Evolutionary conservation across 768 basidiomycete genomes (phyloP).

Genomic region (Pleurotus platypus): DNA sequence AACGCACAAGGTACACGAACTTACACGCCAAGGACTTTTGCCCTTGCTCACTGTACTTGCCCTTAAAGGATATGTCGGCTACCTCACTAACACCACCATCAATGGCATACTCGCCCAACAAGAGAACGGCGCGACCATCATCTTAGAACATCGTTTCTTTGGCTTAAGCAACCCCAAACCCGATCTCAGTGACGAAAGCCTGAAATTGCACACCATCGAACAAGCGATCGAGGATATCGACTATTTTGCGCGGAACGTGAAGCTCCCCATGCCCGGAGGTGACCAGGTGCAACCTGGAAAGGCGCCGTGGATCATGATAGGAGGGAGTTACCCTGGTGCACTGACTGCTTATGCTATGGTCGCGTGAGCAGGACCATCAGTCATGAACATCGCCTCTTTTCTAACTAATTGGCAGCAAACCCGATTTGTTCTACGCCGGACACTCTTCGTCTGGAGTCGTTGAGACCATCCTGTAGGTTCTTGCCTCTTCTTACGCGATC

Average conservation of each 20-base stretch:
- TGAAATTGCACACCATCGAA: slow-evolving; percentile 60
- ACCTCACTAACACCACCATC: slow-evolving; percentile 62
- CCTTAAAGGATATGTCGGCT: slow-evolving; percentile 37
- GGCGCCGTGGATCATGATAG: slow-evolving; percentile 46
- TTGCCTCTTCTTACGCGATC: not conserved
- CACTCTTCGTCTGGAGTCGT: slow-evolving; percentile 67
- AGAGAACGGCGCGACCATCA: slow-evolving; percentile 56
- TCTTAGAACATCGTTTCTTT: slow-evolving; percentile 73
- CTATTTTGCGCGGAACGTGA: slow-evolving; percentile 63
- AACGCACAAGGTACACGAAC: slow-evolving; percentile 43
- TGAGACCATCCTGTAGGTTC: slow-evolving; percentile 47
- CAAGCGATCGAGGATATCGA: slow-evolving; percentile 72
- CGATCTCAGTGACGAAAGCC: slow-evolving; percentile 54
- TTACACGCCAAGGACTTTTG: not conserved
- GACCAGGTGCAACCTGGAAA: slow-evolving; percentile 53
- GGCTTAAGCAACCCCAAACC: slow-evolving; percentile 67
- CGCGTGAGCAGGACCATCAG: slow-evolving; percentile 36
- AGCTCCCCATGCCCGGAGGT: slow-evolving; percentile 65
- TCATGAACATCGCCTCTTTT: not conserved
- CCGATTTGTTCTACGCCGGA: slow-evolving; percentile 55
- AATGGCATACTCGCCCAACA: slow-evolving; percentile 64
- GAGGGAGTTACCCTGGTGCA: slow-evolving; percentile 47
- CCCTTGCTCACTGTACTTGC: slow-evolving; percentile 1
- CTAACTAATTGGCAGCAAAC: slow-evolving; percentile 38
- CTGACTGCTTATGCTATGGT: slow-evolving; percentile 44